These are phyloP conservation scores for Bretschneidera sinensis DNA, from an alignment of 345 rosid species.

Conservation along the genomic window DNA sequence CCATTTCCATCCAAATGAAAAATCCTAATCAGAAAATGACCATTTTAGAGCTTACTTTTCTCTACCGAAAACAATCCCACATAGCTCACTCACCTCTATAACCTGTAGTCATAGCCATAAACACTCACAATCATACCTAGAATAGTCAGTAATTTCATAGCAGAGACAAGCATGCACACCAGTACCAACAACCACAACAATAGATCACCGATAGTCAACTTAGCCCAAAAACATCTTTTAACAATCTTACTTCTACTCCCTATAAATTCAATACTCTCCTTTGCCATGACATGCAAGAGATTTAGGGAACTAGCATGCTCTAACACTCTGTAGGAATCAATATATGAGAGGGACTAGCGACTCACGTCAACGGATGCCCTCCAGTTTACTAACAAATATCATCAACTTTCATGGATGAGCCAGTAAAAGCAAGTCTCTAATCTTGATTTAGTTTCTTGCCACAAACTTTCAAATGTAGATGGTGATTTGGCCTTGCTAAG, in stretches of 20 bases:
- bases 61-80: background rate
- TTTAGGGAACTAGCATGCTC: constrained; percentile 46
- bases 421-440: constrained; percentile 47
- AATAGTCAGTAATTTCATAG: constrained; percentile 21
- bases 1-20: too few relatives aligned
- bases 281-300: constrained; percentile 67
- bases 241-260: constrained; percentile 80
- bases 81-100: background rate
- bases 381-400: constrained; percentile 35
- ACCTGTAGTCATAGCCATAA: background rate
- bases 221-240: constrained; percentile 65
- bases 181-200: constrained; percentile 14
- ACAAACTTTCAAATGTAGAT: constrained; percentile 36
- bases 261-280: constrained; percentile 59
- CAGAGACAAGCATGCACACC: constrained; percentile 28
- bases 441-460: constrained; percentile 63
- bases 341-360: constrained; percentile 79
- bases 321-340: constrained; percentile 70
- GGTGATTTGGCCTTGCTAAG: constrained; percentile 40
- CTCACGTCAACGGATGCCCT: constrained; percentile 44
- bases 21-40: background rate
- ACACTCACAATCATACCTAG: background rate
- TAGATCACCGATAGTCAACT: constrained; percentile 30
- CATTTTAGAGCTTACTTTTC: background rate
- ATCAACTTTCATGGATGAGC: constrained; percentile 60